Evolutionary conservation across 2,329 filamentous ascomycete genomes (phyloP).

Genomic region (Chaetothyriales sp.): DNA sequence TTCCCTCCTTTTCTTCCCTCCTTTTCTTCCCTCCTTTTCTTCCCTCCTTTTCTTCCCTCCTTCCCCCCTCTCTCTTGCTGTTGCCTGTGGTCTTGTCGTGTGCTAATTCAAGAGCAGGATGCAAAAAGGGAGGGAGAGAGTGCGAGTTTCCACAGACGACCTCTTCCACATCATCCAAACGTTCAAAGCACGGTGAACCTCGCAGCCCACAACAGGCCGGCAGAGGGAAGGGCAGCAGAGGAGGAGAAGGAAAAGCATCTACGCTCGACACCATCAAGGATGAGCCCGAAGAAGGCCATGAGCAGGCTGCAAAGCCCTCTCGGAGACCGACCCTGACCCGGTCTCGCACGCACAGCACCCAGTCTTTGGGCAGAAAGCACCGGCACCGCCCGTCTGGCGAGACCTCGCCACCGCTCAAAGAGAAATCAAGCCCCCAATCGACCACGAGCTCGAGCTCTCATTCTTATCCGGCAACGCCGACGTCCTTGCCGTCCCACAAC

Average conservation of each 20-base stretch:
- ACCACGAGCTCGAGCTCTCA: slow-evolving; percentile 32
- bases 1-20: not conserved
- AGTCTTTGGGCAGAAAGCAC: slow-evolving; percentile 19
- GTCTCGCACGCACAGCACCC: slow-evolving; percentile 12
- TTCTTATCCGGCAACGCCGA: slow-evolving; percentile 23
- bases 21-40: not conserved
- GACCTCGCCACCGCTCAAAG: slow-evolving; percentile 19
- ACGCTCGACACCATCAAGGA: slow-evolving; percentile 17
- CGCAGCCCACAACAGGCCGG: slow-evolving; percentile 2
- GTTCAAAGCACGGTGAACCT: slow-evolving; percentile 21
- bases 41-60: too few species aligned
- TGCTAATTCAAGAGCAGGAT: slow-evolving; percentile 41
- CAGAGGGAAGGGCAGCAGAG: slow-evolving; percentile 8
- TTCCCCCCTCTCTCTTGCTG: not conserved
- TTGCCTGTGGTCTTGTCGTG: slow-evolving; percentile 1
- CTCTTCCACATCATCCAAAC: slow-evolving; percentile 28
- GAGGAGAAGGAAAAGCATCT: slow-evolving; percentile 13
- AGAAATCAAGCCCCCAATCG: slow-evolving; percentile 33
- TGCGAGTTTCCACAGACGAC: slow-evolving; percentile 74
- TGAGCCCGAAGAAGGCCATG: slow-evolving; percentile 15
- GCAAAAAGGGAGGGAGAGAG: slow-evolving; percentile 79
- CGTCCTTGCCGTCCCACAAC: slow-evolving; percentile 15
- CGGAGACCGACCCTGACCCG: slow-evolving; percentile 4
- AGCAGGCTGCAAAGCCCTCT: slow-evolving; percentile 1
- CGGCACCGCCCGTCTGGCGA: slow-evolving; percentile 19